Evolutionary conservation across 306 rosid species (phyloP).

Genomic region (Begonia loranthoides): DNA sequence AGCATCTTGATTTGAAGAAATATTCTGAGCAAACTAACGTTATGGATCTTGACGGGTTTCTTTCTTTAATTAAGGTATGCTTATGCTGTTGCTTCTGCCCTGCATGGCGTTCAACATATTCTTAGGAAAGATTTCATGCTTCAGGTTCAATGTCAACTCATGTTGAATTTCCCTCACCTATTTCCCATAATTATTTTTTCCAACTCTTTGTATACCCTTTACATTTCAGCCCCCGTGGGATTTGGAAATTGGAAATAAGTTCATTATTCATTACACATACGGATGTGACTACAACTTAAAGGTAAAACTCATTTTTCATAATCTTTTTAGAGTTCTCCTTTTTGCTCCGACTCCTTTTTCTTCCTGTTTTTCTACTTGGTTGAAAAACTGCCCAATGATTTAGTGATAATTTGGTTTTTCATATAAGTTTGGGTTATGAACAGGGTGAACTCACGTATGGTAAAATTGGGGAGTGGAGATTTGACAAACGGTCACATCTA

Average conservation of each 20-base stretch:
- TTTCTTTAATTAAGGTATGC: not conserved
- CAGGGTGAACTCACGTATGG: conserved; percentile 94
- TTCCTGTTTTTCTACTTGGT: not conserved
- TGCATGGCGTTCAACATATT: conserved; percentile 83
- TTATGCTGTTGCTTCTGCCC: conserved; percentile 57
- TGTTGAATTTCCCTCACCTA: too few species aligned
- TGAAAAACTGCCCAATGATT: not conserved
- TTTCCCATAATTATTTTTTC: too few species aligned
- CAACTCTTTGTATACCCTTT: too few species aligned
- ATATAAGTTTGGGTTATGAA: conserved; percentile 10
- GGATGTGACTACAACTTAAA: conserved; percentile 83
- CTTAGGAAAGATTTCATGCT: conserved; percentile 92
- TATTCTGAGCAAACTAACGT: too few species aligned
- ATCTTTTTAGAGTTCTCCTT: conserved; percentile 1
- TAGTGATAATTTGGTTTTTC: not conserved
- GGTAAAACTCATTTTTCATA: conserved; percentile 25
- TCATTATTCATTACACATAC: conserved; percentile 76
- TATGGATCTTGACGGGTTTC: too few species aligned
- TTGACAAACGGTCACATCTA: conserved; percentile 83
- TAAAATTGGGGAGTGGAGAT: conserved; percentile 88
- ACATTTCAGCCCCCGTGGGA: conserved; percentile 94
- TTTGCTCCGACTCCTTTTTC: not conserved
- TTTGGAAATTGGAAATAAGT: conserved; percentile 46
- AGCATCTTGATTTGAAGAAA: too few species aligned
- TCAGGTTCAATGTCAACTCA: conserved; percentile 38